These are phyloP conservation scores for Botrytis porri DNA, from an alignment of 2,329 filamentous ascomycete genomes.

Conservation along the genomic window DNA sequence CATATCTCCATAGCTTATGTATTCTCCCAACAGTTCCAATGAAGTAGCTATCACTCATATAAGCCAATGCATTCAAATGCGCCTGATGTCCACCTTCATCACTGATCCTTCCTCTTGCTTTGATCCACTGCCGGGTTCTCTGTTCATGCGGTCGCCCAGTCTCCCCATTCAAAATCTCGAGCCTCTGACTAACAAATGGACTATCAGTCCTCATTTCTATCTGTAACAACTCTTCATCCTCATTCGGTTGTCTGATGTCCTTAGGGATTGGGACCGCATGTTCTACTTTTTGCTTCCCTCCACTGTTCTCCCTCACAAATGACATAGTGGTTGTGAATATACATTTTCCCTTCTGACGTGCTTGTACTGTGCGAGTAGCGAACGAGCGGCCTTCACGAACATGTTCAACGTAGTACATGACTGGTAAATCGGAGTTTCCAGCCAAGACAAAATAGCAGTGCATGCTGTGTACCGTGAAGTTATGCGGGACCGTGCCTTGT, in stretches of 20 bases:
- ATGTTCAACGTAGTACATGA: conserved; percentile 92
- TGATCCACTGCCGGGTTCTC: conserved; percentile 70
- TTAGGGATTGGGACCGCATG: conserved; percentile 63
- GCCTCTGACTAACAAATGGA: conserved; percentile 57
- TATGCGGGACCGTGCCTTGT: conserved; percentile 75
- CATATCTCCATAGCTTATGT: conserved; percentile 76
- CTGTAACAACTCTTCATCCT: conserved; percentile 43
- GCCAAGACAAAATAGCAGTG: conserved; percentile 99
- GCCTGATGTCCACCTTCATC: conserved; percentile 71
- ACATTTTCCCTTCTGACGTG: conserved; percentile 77
- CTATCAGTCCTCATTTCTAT: conserved; percentile 31
- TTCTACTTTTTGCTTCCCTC: conserved; percentile 51
- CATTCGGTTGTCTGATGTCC: conserved; percentile 41
- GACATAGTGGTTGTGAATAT: conserved; percentile 97
- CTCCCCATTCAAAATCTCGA: conserved; percentile 55
- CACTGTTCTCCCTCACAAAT: conserved; percentile 68
- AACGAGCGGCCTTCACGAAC: conserved; percentile 89
- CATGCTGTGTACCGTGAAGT: conserved; percentile 90
- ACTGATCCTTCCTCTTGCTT: conserved; percentile 71
- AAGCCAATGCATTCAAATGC: conserved; percentile 84
- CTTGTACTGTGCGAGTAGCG: conserved; percentile 92
- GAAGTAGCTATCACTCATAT: conserved; percentile 91
- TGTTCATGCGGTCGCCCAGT: conserved; percentile 58
- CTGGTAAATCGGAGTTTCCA: conserved; percentile 77
- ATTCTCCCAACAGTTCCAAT: conserved; percentile 83